A percentile compares a stretch with the other conserved stretches of the same genome.
These are phyloP conservation scores for Melastoma candidum DNA, from an alignment of 441 rosid species.

Conservation along the genomic window DNA sequence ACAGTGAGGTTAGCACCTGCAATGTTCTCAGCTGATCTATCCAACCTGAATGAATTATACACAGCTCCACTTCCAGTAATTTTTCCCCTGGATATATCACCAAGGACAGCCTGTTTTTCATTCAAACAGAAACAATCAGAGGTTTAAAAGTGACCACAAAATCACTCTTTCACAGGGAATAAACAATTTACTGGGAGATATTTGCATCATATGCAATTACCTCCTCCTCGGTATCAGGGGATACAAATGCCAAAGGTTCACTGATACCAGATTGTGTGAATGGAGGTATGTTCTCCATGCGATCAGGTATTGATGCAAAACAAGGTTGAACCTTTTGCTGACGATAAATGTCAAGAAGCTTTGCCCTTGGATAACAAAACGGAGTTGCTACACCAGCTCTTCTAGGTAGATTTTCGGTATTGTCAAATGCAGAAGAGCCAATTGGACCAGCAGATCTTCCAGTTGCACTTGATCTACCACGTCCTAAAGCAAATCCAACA, in stretches of 20 bases:
- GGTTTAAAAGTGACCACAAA: too few relatives aligned
- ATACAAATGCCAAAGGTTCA: conserved; percentile 74
- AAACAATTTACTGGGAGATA: too few relatives aligned
- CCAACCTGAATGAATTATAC: conserved; percentile 37
- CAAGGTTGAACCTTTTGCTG: conserved; percentile 37
- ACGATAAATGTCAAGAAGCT: conserved; percentile 86
- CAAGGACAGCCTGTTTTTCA: conserved; percentile 39
- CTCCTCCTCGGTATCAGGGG: conserved; percentile 71
- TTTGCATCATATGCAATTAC: conserved; percentile 21
- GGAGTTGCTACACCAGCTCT: conserved; percentile 26
- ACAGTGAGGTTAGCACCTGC: conserved; percentile 23
- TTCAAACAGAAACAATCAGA: background rate
- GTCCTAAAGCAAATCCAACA: conserved; percentile 63
- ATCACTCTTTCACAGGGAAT: too few relatives aligned
- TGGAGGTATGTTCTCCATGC: conserved; percentile 49
- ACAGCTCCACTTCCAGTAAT: conserved; percentile 48
- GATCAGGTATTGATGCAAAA: conserved; percentile 33
- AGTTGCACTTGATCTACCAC: conserved; percentile 52
- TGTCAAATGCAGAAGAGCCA: conserved; percentile 33
- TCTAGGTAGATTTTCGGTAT: conserved; percentile 30
- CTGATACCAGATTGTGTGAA: conserved; percentile 29
- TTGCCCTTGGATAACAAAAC: conserved; percentile 71
- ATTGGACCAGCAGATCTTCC: conserved; percentile 12
- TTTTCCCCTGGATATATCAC: conserved; percentile 68
- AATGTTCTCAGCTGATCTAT: conserved; percentile 33